Percentiles rank a stretch among this genome's conserved stretches.
phyloP scores from a whole-genome alignment of 106 monocot species.

The Dendrobium nobile region DNA sequence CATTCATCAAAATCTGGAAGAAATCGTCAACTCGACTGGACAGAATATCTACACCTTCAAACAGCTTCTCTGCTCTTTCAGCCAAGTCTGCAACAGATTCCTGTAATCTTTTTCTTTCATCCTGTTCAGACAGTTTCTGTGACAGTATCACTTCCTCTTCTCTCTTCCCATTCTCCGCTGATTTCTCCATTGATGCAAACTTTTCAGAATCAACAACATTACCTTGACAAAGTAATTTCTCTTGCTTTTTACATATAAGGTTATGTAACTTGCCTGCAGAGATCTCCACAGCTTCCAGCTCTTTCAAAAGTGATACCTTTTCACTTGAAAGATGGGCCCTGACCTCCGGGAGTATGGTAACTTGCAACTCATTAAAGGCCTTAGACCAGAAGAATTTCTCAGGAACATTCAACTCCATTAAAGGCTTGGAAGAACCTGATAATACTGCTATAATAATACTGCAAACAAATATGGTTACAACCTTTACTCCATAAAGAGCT shows the following conservation, averaged over 20 bases:
- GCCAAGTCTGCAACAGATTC: slow-evolving; percentile 26
- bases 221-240: background rate
- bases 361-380: slow-evolving; percentile 50
- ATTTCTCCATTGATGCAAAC: background rate
- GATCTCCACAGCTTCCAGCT: slow-evolving; percentile 38
- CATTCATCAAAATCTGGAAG: slow-evolving; percentile 57
- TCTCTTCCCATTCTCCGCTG: background rate
- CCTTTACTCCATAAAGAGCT: slow-evolving; percentile 71
- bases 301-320: slow-evolving; percentile 28
- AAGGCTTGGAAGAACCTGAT: slow-evolving; percentile 28
- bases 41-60: slow-evolving; percentile 40
- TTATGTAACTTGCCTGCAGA: slow-evolving; percentile 27
- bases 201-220: background rate
- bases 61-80: slow-evolving; percentile 23
- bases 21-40: slow-evolving; percentile 49
- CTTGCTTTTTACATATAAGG: background rate
- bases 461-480: slow-evolving; percentile 51
- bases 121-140: background rate
- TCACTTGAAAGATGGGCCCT: slow-evolving; percentile 1
- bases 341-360: slow-evolving; percentile 26
- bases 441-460: slow-evolving; percentile 41
- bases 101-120: background rate
- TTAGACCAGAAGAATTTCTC: slow-evolving; percentile 55
- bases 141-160: background rate
- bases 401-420: slow-evolving; percentile 46